Percentiles rank a stretch among this genome's conserved stretches.
Conservation (phyloP, 176 grass and related monocot species). For the Alopecurus myosuroides region DNA sequence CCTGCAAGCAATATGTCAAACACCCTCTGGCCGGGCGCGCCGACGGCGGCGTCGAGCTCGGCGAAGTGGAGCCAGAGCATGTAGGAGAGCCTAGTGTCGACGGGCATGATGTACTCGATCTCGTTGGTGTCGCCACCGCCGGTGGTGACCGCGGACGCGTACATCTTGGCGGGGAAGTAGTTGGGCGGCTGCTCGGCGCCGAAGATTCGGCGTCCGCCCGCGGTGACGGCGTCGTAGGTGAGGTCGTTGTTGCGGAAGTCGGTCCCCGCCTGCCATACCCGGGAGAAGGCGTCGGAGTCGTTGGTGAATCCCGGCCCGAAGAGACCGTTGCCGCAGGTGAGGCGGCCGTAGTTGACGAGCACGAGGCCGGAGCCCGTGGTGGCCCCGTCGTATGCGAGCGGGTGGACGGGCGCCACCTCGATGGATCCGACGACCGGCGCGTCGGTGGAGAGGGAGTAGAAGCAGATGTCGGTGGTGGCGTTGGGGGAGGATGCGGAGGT, state of each 20-base stretch:
- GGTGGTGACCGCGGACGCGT: slow-evolving; percentile 81
- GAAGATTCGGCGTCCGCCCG: slow-evolving; percentile 60
- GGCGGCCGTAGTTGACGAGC: slow-evolving; percentile 93
- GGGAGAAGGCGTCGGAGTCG: slow-evolving; percentile 68
- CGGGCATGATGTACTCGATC: slow-evolving; percentile 81
- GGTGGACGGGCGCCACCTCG: slow-evolving; percentile 77
- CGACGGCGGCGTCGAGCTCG: slow-evolving; percentile 66
- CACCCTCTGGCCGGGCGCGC: slow-evolving; percentile 53
- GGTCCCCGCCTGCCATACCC: slow-evolving; percentile 84
- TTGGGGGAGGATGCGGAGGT: slow-evolving; percentile 18
- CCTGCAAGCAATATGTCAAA: slow-evolving; percentile 72
- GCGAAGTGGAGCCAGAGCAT: slow-evolving; percentile 99
- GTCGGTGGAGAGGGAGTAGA: slow-evolving; percentile 96
- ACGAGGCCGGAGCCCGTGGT: slow-evolving; percentile 63
- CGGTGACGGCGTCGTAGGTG: slow-evolving; percentile 61
- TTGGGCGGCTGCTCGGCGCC: slow-evolving; percentile 93
- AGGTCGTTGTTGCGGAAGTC: slow-evolving; percentile 55
- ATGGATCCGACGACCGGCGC: slow-evolving; percentile 78
- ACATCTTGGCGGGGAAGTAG: slow-evolving; percentile 92
- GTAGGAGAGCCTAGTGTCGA: slow-evolving; percentile 81
- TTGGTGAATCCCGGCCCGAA: slow-evolving; percentile 90
- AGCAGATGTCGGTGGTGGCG: slow-evolving; percentile 69
- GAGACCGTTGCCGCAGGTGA: slow-evolving; percentile 56
- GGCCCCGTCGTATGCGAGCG: slow-evolving; percentile 76
- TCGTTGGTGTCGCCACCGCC: slow-evolving; percentile 25